phyloP scores from a whole-genome alignment of 257 asterid genomes.

The Solanum piurae region DNA sequence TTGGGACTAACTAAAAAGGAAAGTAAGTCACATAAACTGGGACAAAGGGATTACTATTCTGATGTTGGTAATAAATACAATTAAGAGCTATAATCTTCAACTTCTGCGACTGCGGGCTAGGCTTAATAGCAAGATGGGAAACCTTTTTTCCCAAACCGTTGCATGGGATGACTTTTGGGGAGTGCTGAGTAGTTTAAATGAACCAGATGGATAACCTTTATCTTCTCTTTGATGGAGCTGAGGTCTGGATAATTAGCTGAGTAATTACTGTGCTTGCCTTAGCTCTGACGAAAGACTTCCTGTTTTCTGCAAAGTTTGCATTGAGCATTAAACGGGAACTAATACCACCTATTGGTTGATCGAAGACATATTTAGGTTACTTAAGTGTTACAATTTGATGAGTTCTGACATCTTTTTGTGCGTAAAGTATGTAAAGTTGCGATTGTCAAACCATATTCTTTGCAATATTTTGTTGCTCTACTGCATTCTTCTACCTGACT shows the following conservation, averaged over 20 bases:
- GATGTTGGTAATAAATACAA: background rate
- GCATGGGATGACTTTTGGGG: background rate
- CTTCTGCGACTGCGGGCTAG: background rate
- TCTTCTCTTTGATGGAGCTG: background rate
- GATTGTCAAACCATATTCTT: background rate
- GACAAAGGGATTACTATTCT: background rate
- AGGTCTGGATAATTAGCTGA: background rate
- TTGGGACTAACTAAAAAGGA: no score
- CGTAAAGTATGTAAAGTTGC: background rate
- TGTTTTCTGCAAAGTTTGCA: background rate
- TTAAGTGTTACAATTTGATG: background rate
- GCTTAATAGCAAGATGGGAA: background rate
- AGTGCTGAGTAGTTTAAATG: background rate
- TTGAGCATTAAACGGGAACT: background rate
- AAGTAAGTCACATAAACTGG: no score
- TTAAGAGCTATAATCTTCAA: background rate
- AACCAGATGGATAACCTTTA: background rate
- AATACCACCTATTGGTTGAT: background rate
- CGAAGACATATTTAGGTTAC: background rate
- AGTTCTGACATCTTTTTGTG: background rate
- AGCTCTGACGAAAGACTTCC: background rate
- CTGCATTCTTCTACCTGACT: background rate
- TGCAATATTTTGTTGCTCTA: background rate
- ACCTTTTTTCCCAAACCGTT: background rate
- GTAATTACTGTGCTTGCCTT: background rate